phyloP scores from a whole-genome alignment of 495 filamentous ascomycete species.

The Chaetomidium leptoderma region DNA sequence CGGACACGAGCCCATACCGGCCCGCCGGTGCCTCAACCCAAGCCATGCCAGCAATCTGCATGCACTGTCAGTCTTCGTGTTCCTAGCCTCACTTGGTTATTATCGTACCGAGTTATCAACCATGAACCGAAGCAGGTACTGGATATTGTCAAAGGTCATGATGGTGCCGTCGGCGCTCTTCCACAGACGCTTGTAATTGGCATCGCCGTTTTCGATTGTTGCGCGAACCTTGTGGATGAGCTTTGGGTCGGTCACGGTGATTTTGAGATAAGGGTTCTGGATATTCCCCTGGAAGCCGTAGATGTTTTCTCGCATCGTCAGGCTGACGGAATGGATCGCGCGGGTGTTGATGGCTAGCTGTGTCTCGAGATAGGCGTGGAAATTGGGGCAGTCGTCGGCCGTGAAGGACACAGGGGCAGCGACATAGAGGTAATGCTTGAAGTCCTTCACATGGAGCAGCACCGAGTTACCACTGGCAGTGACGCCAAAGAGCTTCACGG shows the following conservation, averaged over 20 bases:
- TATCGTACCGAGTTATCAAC: slow-evolving; percentile 73
- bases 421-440: slow-evolving; percentile 94
- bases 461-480: slow-evolving; percentile 94
- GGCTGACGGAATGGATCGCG: slow-evolving; percentile 59
- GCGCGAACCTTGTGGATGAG: slow-evolving; percentile 67
- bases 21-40: slow-evolving; percentile 84
- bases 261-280: slow-evolving; percentile 87
- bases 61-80: neutral
- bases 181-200: slow-evolving; percentile 92
- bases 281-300: slow-evolving; percentile 90
- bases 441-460: slow-evolving; percentile 89
- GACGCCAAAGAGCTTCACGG: slow-evolving; percentile 91
- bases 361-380: slow-evolving; percentile 69
- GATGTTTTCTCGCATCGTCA: slow-evolving; percentile 81
- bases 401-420: slow-evolving; percentile 80
- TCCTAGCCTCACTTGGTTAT: neutral
- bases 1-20: slow-evolving; percentile 64
- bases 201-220: slow-evolving; percentile 64
- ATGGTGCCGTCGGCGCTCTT: slow-evolving; percentile 61
- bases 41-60: slow-evolving; percentile 83
- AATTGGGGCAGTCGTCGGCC: slow-evolving; percentile 68
- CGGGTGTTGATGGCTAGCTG: slow-evolving; percentile 62
- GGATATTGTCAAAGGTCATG: slow-evolving; percentile 89
- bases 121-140: slow-evolving; percentile 96
- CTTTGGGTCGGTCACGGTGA: slow-evolving; percentile 85